phyloP scores from a whole-genome alignment of 2,329 filamentous ascomycete species.

The Xenoacremonium recifei region DNA sequence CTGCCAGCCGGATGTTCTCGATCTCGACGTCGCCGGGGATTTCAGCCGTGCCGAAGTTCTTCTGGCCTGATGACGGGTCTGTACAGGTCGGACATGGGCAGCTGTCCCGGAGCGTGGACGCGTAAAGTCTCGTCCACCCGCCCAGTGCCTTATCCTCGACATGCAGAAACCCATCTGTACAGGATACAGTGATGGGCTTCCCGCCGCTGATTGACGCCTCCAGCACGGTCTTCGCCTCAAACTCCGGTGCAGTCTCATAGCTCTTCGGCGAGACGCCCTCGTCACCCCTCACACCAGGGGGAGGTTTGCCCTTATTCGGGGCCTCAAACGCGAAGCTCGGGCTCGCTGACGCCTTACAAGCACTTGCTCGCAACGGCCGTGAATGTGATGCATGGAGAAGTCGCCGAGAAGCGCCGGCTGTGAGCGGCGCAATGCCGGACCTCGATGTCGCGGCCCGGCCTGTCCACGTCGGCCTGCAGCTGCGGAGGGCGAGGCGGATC shows the following conservation, averaged over 20 bases:
- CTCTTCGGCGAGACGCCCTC: conserved; percentile 11
- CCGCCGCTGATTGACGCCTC: conserved; percentile 4
- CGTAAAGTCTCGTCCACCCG: conserved; percentile 24
- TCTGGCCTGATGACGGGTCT: conserved; percentile 59
- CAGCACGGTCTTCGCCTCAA: conserved; percentile 11
- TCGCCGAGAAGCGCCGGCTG: conserved; percentile 1
- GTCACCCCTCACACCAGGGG: background rate
- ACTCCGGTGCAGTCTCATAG: conserved; percentile 8
- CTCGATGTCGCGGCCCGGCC: conserved; percentile 1
- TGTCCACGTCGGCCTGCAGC: conserved; percentile 11
- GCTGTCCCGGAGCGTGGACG: conserved; percentile 47
- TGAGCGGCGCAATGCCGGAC: conserved; percentile 1
- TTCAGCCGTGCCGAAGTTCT: conserved; percentile 47
- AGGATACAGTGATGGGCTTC: conserved; percentile 22
- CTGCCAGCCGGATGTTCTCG: conserved; percentile 24
- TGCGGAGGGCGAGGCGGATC: conserved; percentile 4
- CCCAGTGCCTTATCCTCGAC: conserved; percentile 18
- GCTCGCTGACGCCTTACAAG: conserved; percentile 3
- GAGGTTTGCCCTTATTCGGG: conserved; percentile 6
- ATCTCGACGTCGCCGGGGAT: conserved; percentile 36
- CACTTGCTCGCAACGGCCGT: conserved; percentile 16
- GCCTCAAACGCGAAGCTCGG: conserved; percentile 9
- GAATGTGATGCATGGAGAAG: conserved; percentile 1
- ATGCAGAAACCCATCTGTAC: conserved; percentile 25
- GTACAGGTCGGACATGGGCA: conserved; percentile 54